Conservation (phyloP, 495 filamentous ascomycete species). For the Acidiella bohemica region DNA sequence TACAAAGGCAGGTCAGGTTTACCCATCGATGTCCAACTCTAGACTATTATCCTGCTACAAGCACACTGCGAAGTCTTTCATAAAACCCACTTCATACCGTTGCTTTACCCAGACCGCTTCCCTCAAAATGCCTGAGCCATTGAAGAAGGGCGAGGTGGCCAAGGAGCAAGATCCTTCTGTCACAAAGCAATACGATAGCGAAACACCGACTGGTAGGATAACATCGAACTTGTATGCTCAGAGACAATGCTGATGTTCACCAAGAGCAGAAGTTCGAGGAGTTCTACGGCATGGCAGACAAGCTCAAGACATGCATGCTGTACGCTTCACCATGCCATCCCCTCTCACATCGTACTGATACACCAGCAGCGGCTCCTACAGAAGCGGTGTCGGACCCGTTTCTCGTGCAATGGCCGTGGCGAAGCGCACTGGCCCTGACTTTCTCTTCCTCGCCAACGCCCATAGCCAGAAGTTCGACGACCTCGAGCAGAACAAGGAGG, state of each 20-base stretch:
- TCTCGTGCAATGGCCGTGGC: conserved; percentile 33
- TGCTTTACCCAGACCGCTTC: background rate
- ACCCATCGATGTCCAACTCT: too few species aligned
- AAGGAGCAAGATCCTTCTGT: conserved; percentile 9
- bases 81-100: background rate
- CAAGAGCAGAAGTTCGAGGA: conserved; percentile 17
- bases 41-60: too few species aligned
- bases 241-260: too few species aligned
- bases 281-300: conserved; percentile 8
- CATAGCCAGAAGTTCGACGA: conserved; percentile 34
- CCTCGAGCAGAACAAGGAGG: conserved; percentile 24
- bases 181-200: conserved; percentile 12
- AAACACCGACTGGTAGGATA: conserved; percentile 1
- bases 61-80: background rate
- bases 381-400: conserved; percentile 21
- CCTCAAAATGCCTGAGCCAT: conserved; percentile 10
- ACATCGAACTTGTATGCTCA: too few species aligned
- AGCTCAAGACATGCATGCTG: conserved; percentile 25
- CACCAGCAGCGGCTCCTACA: background rate
- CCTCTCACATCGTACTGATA: too few species aligned
- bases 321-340: background rate
- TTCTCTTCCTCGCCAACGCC: conserved; percentile 35
- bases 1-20: too few species aligned
- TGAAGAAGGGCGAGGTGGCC: conserved; percentile 5
- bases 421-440: conserved; percentile 33